Evolutionary conservation across 2,329 filamentous ascomycete species (phyloP).

Genomic region (Fusarium oligoseptatum): DNA sequence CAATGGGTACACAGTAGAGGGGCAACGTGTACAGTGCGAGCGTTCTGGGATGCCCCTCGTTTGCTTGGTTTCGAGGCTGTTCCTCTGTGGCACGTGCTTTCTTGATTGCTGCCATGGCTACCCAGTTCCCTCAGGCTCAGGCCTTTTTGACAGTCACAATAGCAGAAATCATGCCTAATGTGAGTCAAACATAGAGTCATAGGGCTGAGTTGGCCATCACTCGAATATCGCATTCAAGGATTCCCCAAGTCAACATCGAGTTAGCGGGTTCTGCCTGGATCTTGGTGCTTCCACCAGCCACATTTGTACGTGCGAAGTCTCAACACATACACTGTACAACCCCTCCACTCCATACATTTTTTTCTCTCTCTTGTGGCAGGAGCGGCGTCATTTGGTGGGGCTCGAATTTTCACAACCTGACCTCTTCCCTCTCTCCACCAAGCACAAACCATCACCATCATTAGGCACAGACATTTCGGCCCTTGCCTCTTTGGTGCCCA

Average conservation of each 20-base stretch:
- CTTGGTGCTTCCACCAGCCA: not conserved
- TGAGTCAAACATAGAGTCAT: slow-evolving; percentile 8
- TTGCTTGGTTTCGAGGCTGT: not conserved
- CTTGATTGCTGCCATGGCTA: slow-evolving; percentile 7
- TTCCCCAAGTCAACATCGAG: not conserved
- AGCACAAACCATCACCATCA: slow-evolving; percentile 42
- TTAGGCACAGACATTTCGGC: slow-evolving; percentile 41
- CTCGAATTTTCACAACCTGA: slow-evolving; percentile 56
- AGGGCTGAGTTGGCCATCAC: not conserved
- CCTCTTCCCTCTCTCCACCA: slow-evolving; percentile 45
- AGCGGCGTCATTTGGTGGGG: slow-evolving; percentile 55
- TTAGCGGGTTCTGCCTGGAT: slow-evolving; percentile 22
- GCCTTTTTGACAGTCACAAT: not conserved
- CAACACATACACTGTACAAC: slow-evolving; percentile 25
- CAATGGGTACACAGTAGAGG: slow-evolving; percentile 14
- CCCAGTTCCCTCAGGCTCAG: slow-evolving; percentile 23
- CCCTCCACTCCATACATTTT: slow-evolving; percentile 41
- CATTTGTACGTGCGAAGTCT: slow-evolving; percentile 8
- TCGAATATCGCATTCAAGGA: not conserved
- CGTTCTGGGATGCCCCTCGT: slow-evolving; percentile 18
- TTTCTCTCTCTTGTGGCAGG: slow-evolving; percentile 17
- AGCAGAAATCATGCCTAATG: not conserved
- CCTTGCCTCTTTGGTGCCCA: slow-evolving; percentile 44
- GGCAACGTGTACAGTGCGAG: slow-evolving; percentile 43
- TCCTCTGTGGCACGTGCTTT: slow-evolving; percentile 29